Evolutionary conservation across 2,329 filamentous ascomycete genomes (phyloP), one percentile per base, ranked within the genome.

Genomic region (Phialophora macrospora): DNA sequence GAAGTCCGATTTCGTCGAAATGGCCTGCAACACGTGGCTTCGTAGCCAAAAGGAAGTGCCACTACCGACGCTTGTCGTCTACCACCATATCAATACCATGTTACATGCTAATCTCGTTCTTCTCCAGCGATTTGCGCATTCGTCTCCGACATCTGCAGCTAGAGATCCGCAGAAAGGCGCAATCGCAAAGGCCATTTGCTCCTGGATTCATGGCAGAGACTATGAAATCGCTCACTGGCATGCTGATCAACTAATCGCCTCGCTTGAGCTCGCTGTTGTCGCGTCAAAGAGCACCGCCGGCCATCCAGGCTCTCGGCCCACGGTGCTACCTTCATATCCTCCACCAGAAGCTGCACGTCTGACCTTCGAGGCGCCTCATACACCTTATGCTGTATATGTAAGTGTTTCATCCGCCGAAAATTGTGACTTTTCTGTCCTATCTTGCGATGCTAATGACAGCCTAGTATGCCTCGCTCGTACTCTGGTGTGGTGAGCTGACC

Each of bases 81-180:
- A 66, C 41, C 60, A 66, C 38, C 62, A 63, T 60, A 60, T 66
- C 54, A 66, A 66, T 49, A 66, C 60, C 38, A 60, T 66, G 60
- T 56, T 66, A 14, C 60, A 63, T 38, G 56, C 64, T 3, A 66
- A 66, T 22, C 51, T 66, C 26, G 62, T 60, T 6, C 48, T 66
- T 14, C n/a, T 66, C 48, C 64, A 66, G 30, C 62, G 61, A 22
- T 66, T 66, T 34, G 64, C 64, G 2, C 64, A 66, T 38, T 66
- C 64, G 26, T 14, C 56, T 9, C 64, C 64, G 9, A 44, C 28
- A 14, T 63, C 64, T 17, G 44, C 64, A 61, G 60, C 56, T 55
- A 55, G 64, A 55, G 60, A 63, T 49, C 55, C 64, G 11, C 59
- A 66, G 51, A 66, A 60, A n/a, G 57, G 64, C 28, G 20, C 24